Evolutionary conservation across 2,329 filamentous ascomycete genomes (phyloP).

Genomic region (Hirsutella thompsonii): DNA sequence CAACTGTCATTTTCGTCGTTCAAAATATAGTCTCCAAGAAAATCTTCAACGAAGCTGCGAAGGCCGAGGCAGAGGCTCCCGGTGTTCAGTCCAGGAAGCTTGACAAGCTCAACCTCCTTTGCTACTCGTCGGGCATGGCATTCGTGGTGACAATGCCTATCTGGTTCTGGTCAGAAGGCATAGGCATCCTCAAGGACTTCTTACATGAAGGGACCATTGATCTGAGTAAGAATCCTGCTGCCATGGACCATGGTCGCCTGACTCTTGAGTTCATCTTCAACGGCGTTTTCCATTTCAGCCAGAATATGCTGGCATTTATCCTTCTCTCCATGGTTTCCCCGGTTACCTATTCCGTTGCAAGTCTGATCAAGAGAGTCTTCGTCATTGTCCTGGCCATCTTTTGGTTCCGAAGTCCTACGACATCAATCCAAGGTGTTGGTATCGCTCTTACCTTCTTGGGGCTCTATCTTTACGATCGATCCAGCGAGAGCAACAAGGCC

Average conservation of each 20-base stretch:
- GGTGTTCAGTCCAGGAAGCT: conserved; percentile 60
- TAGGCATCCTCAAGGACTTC: conserved; percentile 64
- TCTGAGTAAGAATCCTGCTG: conserved; percentile 43
- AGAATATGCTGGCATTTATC: conserved; percentile 91
- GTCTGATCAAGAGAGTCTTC: conserved; percentile 91
- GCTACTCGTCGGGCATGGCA: conserved; percentile 90
- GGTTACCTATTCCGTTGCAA: conserved; percentile 94
- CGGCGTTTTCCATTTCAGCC: conserved; percentile 88
- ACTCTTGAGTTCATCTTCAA: conserved; percentile 91
- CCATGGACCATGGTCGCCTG: conserved; percentile 62
- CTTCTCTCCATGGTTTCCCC: conserved; percentile 87
- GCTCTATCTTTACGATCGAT: conserved; percentile 90
- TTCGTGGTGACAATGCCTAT: conserved; percentile 81
- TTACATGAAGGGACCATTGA: conserved; percentile 68
- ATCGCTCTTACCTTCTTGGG: conserved; percentile 85
- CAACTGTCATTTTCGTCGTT: conserved; percentile 90
- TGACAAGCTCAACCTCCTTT: conserved; percentile 92
- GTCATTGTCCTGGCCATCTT: conserved; percentile 90
- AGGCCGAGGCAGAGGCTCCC: conserved; percentile 63
- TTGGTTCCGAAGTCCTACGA: conserved; percentile 91
- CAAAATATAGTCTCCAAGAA: conserved; percentile 99
- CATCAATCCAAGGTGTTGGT: conserved; percentile 66
- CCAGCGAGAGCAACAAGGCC: conserved; percentile 74
- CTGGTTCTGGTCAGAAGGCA: conserved; percentile 87
- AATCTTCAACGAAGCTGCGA: conserved; percentile 87